Base-by-base conservation (phyloP, 345 rosid genomes). In the Noccaea caerulescens region DNA sequence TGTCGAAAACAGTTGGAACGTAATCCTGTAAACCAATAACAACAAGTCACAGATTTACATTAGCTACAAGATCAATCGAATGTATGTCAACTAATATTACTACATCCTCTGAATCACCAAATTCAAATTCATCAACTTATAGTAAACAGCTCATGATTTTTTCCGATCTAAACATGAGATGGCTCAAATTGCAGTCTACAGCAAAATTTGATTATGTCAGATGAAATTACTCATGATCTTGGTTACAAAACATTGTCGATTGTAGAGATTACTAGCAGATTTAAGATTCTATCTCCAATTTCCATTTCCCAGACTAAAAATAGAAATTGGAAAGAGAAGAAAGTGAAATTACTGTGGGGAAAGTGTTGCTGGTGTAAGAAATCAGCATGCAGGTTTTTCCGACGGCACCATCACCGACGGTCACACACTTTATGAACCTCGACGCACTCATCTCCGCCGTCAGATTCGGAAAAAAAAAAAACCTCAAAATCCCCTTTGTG, bases 1-100 rank as follows among this genome's bases (percentile, higher is more conserved):
- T 93, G 85, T 91, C 98, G 58, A 93, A 91, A 57, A 91, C 98
- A 30, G 98, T 91, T 7, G 97, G 98, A 38, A 93, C 98, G 74
- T 93, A 93, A 65, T 91, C 97, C 97, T 92, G 90, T n/a, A 54
- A 41, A 63, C 51, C 75, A 27, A 27, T 68, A 12, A 44, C 8
- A 16, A 77, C 73, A 36, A 43, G 55, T 58, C 75, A 32, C 10
- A 54, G 27, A 12, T 6, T 54, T 10, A 63, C 16, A n/a, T 46
- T 45, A 23, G 39, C 60, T 60, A 16, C 42, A 32, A 12, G 6
- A 63, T 53, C 38, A 63, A 41, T 18, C 23, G 43, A 63, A 41
- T 32, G 34, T 51, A 32, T 50, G n/a, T 36, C 45, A 47, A 3
- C 25, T 20, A 4, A 11, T 6, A n/a, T 20, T 1, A 9, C 20